Conservation (phyloP, 2,329 filamentous ascomycete species). For the Clarireedia homoeocarpa region DNA sequence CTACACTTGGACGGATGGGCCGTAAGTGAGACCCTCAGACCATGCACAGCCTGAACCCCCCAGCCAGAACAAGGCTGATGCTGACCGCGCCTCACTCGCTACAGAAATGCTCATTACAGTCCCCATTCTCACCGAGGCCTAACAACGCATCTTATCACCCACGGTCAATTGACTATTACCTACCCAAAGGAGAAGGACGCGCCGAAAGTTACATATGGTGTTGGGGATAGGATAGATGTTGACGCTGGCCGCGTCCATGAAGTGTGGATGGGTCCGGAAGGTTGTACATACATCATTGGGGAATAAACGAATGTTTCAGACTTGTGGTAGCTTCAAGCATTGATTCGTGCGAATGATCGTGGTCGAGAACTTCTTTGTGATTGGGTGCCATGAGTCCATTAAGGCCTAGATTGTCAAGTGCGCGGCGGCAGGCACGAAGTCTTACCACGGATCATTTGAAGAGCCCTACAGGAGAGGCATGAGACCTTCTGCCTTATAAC, state of each 20-base stretch:
- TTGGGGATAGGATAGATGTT: slow-evolving; percentile 58
- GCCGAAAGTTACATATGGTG: slow-evolving; percentile 49
- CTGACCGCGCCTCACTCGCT: slow-evolving; percentile 6
- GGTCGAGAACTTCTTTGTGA: too few species aligned
- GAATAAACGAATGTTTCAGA: slow-evolving; percentile 34
- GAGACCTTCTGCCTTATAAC: too few species aligned
- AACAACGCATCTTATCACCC: slow-evolving; percentile 62
- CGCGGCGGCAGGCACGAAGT: too few species aligned
- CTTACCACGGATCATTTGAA: too few species aligned
- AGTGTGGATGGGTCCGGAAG: slow-evolving; percentile 58
- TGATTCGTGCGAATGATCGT: too few species aligned
- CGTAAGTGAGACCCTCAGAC: slow-evolving; percentile 41
- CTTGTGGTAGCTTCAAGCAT: too few species aligned
- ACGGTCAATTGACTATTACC: slow-evolving; percentile 56
- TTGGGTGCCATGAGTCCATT: too few species aligned
- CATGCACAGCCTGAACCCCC: not conserved
- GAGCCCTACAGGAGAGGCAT: too few species aligned
- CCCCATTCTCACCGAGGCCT: slow-evolving; percentile 57
- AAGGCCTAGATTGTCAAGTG: too few species aligned
- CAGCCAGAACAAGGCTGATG: slow-evolving; percentile 5
- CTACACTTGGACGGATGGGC: slow-evolving; percentile 64
- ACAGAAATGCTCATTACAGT: slow-evolving; percentile 58
- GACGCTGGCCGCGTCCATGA: slow-evolving; percentile 57
- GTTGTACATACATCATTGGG: slow-evolving; percentile 62
- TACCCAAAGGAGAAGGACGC: slow-evolving; percentile 52